These are phyloP conservation scores for Jacaranda mimosifolia DNA, from an alignment of 257 asterid genomes.

Conservation along the genomic window DNA sequence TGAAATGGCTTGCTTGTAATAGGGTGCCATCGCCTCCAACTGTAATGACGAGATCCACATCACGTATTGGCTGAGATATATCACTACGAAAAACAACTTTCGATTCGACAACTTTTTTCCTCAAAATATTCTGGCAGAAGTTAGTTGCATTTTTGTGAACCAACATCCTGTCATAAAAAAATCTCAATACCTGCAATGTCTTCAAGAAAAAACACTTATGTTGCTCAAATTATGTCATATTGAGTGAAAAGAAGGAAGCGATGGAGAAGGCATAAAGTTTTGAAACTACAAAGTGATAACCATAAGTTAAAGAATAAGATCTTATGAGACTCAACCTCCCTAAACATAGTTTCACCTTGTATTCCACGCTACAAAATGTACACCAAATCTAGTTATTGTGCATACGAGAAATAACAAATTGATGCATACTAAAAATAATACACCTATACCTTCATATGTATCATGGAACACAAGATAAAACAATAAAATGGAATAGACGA, in stretches of 20 bases:
- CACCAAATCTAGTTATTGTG: not conserved
- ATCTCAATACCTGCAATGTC: constrained; percentile 59
- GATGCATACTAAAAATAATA: no score
- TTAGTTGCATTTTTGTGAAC: constrained; percentile 63
- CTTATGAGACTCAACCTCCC: not conserved
- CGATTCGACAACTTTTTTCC: constrained; percentile 54
- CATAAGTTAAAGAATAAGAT: not conserved
- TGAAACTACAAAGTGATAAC: constrained; percentile 5
- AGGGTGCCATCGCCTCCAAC: constrained; percentile 89
- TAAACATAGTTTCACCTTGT: not conserved
- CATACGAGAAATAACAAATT: no score
- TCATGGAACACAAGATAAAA: not conserved
- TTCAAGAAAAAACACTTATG: constrained; percentile 25
- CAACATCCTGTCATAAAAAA: constrained; percentile 57
- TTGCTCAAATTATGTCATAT: not conserved
- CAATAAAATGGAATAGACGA: not conserved
- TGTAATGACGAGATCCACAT: constrained; percentile 71
- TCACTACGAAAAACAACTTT: constrained; percentile 53
- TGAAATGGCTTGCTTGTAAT: constrained; percentile 71
- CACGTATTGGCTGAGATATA: constrained; percentile 57
- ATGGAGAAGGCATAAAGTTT: not conserved
- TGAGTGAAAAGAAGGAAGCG: not conserved
- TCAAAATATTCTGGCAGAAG: constrained; percentile 66
- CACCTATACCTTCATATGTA: not conserved
- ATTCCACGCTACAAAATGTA: not conserved